Conservation (phyloP, 164 flowering plant genomes). For the Tinospora cordifolia region DNA sequence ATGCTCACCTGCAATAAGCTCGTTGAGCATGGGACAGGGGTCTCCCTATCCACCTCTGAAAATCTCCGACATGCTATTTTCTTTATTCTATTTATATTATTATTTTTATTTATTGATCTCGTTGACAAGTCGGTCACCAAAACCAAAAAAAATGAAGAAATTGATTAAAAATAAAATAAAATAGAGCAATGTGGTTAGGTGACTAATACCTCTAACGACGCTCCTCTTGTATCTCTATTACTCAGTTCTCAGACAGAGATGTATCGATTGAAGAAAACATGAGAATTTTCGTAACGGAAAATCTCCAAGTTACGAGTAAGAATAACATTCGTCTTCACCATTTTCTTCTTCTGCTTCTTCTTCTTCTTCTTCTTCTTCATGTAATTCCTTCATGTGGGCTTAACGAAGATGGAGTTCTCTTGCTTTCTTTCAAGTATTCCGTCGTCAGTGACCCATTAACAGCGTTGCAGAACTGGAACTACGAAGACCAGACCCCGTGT, state of each 20-base stretch:
- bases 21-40: no score
- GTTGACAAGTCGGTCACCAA: background rate
- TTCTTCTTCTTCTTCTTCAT: constrained; percentile 14
- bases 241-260: constrained; percentile 21
- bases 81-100: no score
- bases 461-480: constrained; percentile 53
- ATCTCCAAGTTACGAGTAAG: constrained; percentile 15
- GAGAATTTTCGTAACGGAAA: constrained; percentile 21
- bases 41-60: no score
- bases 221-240: constrained; percentile 9
- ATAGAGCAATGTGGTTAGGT: background rate
- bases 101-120: background rate
- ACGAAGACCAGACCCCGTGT: constrained; percentile 60
- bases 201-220: background rate
- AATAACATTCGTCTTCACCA: constrained; percentile 10
- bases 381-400: constrained; percentile 29
- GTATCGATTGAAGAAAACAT: constrained; percentile 28
- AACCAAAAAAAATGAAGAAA: background rate
- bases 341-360: constrained; percentile 9
- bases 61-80: no score
- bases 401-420: constrained; percentile 49
- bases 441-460: constrained; percentile 55
- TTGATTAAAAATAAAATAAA: background rate
- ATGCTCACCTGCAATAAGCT: no score
- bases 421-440: constrained; percentile 69